These are phyloP conservation scores for Jamesozyma rosinii DNA, from an alignment of 805 yeast species.

Conservation along the genomic window DNA sequence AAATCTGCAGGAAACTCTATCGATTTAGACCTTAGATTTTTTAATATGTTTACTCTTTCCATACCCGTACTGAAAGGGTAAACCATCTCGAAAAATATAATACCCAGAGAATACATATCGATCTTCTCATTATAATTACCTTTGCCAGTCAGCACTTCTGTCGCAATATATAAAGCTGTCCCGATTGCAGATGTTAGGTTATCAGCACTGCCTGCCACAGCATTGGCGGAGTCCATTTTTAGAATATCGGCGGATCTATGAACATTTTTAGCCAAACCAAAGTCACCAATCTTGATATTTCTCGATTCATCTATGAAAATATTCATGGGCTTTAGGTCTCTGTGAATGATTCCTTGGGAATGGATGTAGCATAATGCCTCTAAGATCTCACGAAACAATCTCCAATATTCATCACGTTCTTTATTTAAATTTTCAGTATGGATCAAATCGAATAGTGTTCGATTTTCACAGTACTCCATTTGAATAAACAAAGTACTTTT, in stretches of 20 bases:
- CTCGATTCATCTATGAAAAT: conserved; percentile 86
- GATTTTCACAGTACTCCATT: conserved; percentile 97
- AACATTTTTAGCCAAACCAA: conserved; percentile 89
- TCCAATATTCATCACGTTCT: conserved; percentile 78
- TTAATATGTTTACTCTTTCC: conserved; percentile 79
- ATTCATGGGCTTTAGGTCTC: conserved; percentile 92
- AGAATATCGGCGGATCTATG: conserved; percentile 39
- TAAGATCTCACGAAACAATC: conserved; percentile 73
- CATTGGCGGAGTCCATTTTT: conserved; percentile 25
- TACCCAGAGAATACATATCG: conserved; percentile 90
- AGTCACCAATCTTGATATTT: conserved; percentile 91
- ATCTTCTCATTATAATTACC: conserved; percentile 85
- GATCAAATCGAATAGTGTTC: conserved; percentile 76
- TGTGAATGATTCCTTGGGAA: conserved; percentile 85
- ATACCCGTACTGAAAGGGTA: conserved; percentile 78
- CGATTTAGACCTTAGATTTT: conserved; percentile 47
- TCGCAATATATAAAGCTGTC: conserved; percentile 86
- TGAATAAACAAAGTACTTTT: conserved; percentile 81
- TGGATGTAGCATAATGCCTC: conserved; percentile 91
- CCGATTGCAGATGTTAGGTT: conserved; percentile 91
- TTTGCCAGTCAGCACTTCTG: conserved; percentile 67
- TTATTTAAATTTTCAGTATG: conserved; percentile 60
- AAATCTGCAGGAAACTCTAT: conserved; percentile 70
- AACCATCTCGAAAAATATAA: conserved; percentile 92
- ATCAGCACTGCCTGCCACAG: conserved; percentile 35